Evolutionary conservation across 129 eudicot genomes (phyloP).

Genomic region (Helianthus annuus): HanXRQr2.0-SUNRISE NC_035443.2:20654821-20655320

Average conservation of each 20-base stretch:
- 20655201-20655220: slow-evolving; percentile 93
- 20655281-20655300: neutral
- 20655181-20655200: slow-evolving; percentile 83
- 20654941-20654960: no score
- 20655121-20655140: neutral
- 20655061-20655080: no score
- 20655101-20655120: slow-evolving; percentile 1
- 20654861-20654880: neutral
- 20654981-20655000: neutral
- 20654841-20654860: neutral
- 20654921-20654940: no score
- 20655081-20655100: neutral
- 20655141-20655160: neutral
- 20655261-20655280: neutral
- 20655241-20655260: neutral
- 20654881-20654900: no score
- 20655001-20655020: neutral
- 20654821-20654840: neutral
- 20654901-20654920: no score
- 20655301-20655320: neutral
- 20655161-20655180: slow-evolving; percentile 41
- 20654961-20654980: no score
- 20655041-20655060: slow-evolving; percentile 13
- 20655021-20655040: slow-evolving; percentile 18
- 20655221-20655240: slow-evolving; percentile 53